These are phyloP conservation scores for Phytopythium litorale DNA, from an alignment of 352 stramenopile species.

Conservation along the genomic window DNA sequence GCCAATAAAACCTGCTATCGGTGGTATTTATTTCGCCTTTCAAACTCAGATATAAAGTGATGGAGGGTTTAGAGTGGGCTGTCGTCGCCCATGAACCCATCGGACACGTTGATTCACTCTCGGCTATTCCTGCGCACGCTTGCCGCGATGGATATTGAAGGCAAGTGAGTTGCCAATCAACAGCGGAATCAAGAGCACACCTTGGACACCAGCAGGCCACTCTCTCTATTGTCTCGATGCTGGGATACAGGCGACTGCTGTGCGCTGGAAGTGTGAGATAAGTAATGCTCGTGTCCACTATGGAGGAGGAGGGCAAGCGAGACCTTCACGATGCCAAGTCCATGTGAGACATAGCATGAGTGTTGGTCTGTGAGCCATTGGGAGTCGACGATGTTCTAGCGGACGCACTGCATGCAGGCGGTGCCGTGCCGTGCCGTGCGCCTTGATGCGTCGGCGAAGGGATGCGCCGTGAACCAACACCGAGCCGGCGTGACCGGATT, in stretches of 20 bases:
- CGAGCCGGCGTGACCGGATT: too few species aligned
- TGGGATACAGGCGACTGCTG: neutral
- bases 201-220: neutral
- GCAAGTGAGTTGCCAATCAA: neutral
- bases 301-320: neutral
- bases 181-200: neutral
- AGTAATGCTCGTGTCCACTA: neutral
- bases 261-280: neutral
- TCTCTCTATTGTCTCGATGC: neutral
- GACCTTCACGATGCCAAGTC: neutral
- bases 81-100: neutral
- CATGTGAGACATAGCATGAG: neutral
- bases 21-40: neutral
- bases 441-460: too few species aligned
- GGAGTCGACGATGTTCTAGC: neutral
- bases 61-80: conserved; percentile 2
- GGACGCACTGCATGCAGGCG: neutral
- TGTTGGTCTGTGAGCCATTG: neutral
- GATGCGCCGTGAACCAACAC: too few species aligned
- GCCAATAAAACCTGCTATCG: neutral
- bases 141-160: neutral
- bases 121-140: too few species aligned
- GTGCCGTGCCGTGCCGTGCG: too few species aligned
- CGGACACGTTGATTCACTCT: neutral
- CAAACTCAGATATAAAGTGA: conserved; percentile 1